Conservation (phyloP, 1,284 basidiomycete genomes). For the Trametes pubescens region DNA sequence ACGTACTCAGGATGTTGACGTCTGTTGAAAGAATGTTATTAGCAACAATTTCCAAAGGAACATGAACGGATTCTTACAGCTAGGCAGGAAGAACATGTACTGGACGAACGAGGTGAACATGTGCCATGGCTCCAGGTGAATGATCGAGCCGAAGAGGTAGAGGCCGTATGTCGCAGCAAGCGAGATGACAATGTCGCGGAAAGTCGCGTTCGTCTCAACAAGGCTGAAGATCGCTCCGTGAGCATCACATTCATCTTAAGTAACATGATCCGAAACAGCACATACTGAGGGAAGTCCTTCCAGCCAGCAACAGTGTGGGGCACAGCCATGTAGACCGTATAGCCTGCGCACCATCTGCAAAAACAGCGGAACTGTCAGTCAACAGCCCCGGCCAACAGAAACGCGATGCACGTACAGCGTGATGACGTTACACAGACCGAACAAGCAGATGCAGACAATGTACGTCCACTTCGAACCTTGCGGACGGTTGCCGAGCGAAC, state of each 20-base stretch:
- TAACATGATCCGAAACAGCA: not conserved
- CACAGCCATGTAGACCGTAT: slow-evolving; percentile 86
- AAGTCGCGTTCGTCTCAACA: slow-evolving; percentile 69
- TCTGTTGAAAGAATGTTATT: slow-evolving; percentile 48
- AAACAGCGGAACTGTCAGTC: not conserved
- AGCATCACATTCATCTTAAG: slow-evolving; percentile 3
- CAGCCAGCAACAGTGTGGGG: slow-evolving; percentile 78
- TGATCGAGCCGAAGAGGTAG: slow-evolving; percentile 86
- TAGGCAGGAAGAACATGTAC: slow-evolving; percentile 83
- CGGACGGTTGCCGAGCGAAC: slow-evolving; percentile 88
- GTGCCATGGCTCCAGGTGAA: slow-evolving; percentile 94
- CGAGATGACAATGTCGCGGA: slow-evolving; percentile 84
- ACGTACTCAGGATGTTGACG: slow-evolving; percentile 84
- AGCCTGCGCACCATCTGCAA: slow-evolving; percentile 83
- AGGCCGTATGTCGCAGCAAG: slow-evolving; percentile 89
- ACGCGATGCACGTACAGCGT: slow-evolving; percentile 46
- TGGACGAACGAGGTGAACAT: slow-evolving; percentile 92
- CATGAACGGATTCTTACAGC: slow-evolving; percentile 56
- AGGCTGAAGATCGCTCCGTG: slow-evolving; percentile 50
- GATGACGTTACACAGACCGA: slow-evolving; percentile 79
- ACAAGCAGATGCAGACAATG: slow-evolving; percentile 74
- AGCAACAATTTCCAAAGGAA: slow-evolving; percentile 23
- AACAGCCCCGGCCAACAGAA: no score
- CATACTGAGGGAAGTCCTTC: slow-evolving; percentile 72
- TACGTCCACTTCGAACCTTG: slow-evolving; percentile 91